Base-by-base conservation (phyloP, 441 rosid species). In the Erodium trifolium region DNA sequence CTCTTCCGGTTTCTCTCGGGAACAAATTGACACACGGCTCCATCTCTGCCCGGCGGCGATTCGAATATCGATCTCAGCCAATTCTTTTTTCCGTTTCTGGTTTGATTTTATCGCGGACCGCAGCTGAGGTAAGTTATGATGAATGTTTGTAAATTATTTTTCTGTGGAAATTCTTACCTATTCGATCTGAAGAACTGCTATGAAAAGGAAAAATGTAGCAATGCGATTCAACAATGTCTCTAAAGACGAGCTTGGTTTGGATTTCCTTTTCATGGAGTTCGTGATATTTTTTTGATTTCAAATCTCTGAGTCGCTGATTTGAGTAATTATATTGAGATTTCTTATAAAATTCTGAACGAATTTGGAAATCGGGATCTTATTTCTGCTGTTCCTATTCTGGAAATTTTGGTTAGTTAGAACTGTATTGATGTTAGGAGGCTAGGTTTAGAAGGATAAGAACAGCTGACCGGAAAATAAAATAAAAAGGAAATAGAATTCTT, bases 61-160 rank as follows among this genome's bases (percentile, higher is more conserved):
- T 37, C 5, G 1, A 7, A 37, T 37, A 37, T 37, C 41, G 13
- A 47, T 47, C 14, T 47, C 14, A 2, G 53, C 41, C 41, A 5
- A 45, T 11, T n/a, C 16, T 1, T 18, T 18, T 17, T 18, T 17
- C 63, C 13, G 63, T 16, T 57, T 57, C 29, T 57, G 63, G 4
- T 57, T 57, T 7, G 63, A 47, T 57, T 57, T 57, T 57, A 27
- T 57, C 63, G 63, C 63, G 29, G 63, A 17, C 17, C 63, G 23
- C 11, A 57, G 63, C 63, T 57, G 31, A 57, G 63, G 63, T 57
- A 57, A 57, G 29, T 18, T 57, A 7, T 6, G 23, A 57, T 18
- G 0, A 57, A 16, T 16, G 63, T 17, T 17, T 8, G 27, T 18
- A 57, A 10, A 57, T 18, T 8, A 37, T 37, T 37, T 37, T 57